These are phyloP conservation scores for Teratosphaeria zuluensis DNA, from an alignment of 2,329 filamentous ascomycete species.

Conservation along the genomic window DNA sequence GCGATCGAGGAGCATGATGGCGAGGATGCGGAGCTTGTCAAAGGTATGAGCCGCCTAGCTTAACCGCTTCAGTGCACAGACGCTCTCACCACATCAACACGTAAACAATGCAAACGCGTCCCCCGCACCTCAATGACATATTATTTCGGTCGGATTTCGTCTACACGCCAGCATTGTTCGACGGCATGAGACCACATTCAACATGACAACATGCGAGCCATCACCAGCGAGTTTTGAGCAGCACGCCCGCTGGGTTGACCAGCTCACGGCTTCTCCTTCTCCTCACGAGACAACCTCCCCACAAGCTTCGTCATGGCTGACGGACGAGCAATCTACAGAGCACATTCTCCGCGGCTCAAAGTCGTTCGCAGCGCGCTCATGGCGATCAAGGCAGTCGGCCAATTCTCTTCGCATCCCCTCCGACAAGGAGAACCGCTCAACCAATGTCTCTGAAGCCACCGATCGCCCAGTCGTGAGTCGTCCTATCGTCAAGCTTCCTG, in stretches of 20 bases:
- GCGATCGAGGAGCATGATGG: slow-evolving; percentile 27
- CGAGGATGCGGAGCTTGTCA: slow-evolving; percentile 28
- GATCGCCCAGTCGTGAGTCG: slow-evolving; percentile 7
- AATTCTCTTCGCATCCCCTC: slow-evolving; percentile 21
- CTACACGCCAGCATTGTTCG: neutral
- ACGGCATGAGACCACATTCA: neutral
- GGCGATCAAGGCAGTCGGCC: slow-evolving; percentile 21
- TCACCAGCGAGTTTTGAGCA: neutral
- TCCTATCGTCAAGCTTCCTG: slow-evolving; percentile 5
- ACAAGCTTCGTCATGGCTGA: slow-evolving; percentile 8
- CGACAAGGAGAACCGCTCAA: slow-evolving; percentile 25
- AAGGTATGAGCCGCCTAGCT: slow-evolving; percentile 19
- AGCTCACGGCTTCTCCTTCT: slow-evolving; percentile 14
- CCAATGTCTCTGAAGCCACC: slow-evolving; percentile 9
- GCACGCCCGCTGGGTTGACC: slow-evolving; percentile 10
- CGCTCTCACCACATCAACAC: neutral
- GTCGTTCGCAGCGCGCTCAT: slow-evolving; percentile 28
- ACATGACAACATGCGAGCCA: neutral
- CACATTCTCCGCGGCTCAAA: slow-evolving; percentile 29
- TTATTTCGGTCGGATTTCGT: neutral
- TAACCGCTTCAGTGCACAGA: slow-evolving; percentile 1
- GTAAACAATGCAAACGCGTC: neutral
- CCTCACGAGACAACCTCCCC: slow-evolving; percentile 1
- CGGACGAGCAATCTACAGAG: slow-evolving; percentile 18
- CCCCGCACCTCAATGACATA: neutral